These are phyloP conservation scores for Phaeotremella skinneri DNA, from an alignment of 768 basidiomycete species.

Conservation along the genomic window DNA sequence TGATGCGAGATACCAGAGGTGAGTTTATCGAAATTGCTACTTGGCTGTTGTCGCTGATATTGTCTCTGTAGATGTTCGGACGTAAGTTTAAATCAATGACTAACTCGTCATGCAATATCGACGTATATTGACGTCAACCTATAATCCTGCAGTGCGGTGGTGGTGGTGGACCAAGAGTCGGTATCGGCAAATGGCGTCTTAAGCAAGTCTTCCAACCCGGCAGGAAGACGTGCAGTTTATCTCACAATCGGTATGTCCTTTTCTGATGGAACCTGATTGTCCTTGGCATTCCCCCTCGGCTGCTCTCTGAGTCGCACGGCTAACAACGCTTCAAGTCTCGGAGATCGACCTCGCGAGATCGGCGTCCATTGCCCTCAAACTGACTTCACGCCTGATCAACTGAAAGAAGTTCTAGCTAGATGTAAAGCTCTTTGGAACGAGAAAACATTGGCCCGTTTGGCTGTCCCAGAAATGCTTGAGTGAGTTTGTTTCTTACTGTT, in stretches of 20 bases:
- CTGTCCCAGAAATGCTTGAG: constrained; percentile 50
- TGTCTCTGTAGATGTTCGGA: constrained; percentile 28
- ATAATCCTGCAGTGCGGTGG: constrained; percentile 41
- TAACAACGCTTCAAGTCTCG: too few species aligned
- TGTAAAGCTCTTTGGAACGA: constrained; percentile 47
- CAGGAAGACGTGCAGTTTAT: constrained; percentile 48
- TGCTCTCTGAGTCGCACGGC: too few species aligned
- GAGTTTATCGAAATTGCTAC: constrained; percentile 1
- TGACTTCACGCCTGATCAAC: constrained; percentile 39
- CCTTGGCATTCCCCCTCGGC: too few species aligned
- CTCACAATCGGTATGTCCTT: constrained; percentile 39
- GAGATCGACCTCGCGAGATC: constrained; percentile 41
- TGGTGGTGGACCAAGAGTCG: constrained; percentile 49
- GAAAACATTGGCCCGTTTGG: constrained; percentile 44
- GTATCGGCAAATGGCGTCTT: constrained; percentile 52
- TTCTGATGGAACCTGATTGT: too few species aligned
- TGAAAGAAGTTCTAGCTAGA: constrained; percentile 42
- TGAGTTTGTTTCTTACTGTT: constrained; percentile 16
- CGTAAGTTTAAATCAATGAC: constrained; percentile 18
- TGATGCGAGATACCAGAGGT: constrained; percentile 47
- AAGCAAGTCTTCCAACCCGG: constrained; percentile 51
- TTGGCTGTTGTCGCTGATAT: not conserved
- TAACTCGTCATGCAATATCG: not conserved
- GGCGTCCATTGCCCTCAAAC: constrained; percentile 46
- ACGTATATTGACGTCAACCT: not conserved